These are phyloP conservation scores for Ceratocystis papillata DNA, from an alignment of 2,329 filamentous ascomycete genomes.

Conservation along the genomic window DNA sequence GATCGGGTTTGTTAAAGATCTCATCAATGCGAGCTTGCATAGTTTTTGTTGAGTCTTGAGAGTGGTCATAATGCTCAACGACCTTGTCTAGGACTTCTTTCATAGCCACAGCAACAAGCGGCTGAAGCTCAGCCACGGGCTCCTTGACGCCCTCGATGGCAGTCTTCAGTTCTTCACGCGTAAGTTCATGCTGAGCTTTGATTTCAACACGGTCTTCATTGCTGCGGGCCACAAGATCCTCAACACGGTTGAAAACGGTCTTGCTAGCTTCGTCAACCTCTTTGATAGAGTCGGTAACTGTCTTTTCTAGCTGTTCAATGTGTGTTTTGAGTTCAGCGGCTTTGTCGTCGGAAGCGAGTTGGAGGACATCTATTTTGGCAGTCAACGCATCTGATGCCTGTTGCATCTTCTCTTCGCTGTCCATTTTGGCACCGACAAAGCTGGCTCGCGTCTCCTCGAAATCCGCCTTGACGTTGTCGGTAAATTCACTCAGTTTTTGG, in stretches of 20 bases:
- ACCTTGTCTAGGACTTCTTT: constrained; percentile 77
- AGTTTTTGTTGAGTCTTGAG: constrained; percentile 52
- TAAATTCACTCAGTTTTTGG: constrained; percentile 59
- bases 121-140: constrained; percentile 71
- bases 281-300: constrained; percentile 70
- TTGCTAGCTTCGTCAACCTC: constrained; percentile 81
- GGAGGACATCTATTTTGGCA: constrained; percentile 33
- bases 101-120: constrained; percentile 75
- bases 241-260: constrained; percentile 72
- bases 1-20: constrained; percentile 47
- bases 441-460: constrained; percentile 77
- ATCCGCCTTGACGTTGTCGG: constrained; percentile 66
- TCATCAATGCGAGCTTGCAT: constrained; percentile 52
- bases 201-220: constrained; percentile 64
- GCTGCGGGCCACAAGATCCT: constrained; percentile 63
- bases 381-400: constrained; percentile 44
- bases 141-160: constrained; percentile 65
- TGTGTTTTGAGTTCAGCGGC: constrained; percentile 62
- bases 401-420: constrained; percentile 67
- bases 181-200: constrained; percentile 71
- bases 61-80: constrained; percentile 78
- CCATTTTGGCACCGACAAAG: constrained; percentile 70
- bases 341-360: constrained; percentile 1
- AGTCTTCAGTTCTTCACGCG: constrained; percentile 61
- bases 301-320: constrained; percentile 72